Evolutionary conservation across 805 yeast genomes (phyloP), one percentile per base, ranked within the genome.

Genomic region (Candida silvatica): DNA sequence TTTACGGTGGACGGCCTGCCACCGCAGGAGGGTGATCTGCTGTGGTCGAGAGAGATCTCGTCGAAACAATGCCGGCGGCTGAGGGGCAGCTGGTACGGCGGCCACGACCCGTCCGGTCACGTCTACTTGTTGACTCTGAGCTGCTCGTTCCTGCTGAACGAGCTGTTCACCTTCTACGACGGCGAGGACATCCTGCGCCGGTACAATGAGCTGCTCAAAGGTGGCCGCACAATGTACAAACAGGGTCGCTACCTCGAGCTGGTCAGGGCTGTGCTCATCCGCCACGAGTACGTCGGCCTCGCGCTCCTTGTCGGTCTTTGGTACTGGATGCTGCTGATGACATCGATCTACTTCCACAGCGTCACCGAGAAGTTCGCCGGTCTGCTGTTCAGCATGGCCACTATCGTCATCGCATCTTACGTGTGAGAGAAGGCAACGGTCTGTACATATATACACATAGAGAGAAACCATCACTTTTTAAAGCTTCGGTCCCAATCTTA

Each of bases 61-160:
- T 61, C 74, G 0, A 53, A 63, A 2, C 45, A 53, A 2, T 71
- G 92, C 53, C 57, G 92, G 53, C 34, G 51, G 40, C 20, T 71
- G 49, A 86, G 77, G 34, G 80, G 97, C 0, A 38, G 48, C 12
- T 82, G 90, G 92, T 41, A 45, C 6, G 86, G 95, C 1, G 98
- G 98, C 0, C 95, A 86, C 52, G 98, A 92, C 60, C 95, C 97
- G 4, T 80, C 90, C 41, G 98, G 98, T 0, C 98, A 92, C 52
- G 80, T 85, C 1, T 92, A 88, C 47, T 54, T 92, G 28, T 61
- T 90, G 30, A 69, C 80, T 4, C 81, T 80, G 39, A 67, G 84
- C 6, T 70, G 80, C 20, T 52, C 80, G 37, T 71, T 81, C 37
- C 49, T 90, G 43, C 63, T 82, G 49, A 74, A 75, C 37, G 96